Evolutionary conservation across 306 rosid species (phyloP).

Genomic region (Cucumis melo): DNA sequence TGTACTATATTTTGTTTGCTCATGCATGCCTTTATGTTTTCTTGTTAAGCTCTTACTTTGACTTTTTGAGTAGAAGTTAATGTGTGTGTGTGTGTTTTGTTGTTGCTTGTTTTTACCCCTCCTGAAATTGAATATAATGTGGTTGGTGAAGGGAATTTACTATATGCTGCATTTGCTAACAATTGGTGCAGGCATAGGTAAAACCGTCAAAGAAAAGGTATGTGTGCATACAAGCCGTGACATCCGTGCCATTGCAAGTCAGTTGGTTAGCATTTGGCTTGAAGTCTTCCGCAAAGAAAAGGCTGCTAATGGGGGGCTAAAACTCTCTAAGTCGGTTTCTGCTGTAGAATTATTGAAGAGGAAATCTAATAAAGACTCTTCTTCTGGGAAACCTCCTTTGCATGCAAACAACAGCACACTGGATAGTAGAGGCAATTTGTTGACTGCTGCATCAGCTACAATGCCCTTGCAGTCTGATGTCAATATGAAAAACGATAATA

Average conservation of each 20-base stretch:
- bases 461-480: conserved; percentile 35
- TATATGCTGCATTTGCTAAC: conserved; percentile 14
- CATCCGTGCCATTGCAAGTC: conserved; percentile 96
- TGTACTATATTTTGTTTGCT: neutral
- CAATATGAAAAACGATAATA: conserved; percentile 33
- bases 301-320: conserved; percentile 69
- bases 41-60: neutral
- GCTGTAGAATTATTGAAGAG: conserved; percentile 53
- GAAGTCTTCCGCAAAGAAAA: conserved; percentile 95
- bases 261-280: conserved; percentile 95
- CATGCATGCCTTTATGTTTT: neutral
- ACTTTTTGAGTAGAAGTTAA: neutral
- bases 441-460: conserved; percentile 37
- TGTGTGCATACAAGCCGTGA: conserved; percentile 99
- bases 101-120: too few species aligned
- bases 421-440: conserved; percentile 46
- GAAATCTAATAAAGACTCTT: conserved; percentile 49
- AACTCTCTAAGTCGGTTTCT: conserved; percentile 51
- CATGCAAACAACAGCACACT: conserved; percentile 37
- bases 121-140: neutral
- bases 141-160: neutral
- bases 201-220: conserved; percentile 95
- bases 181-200: conserved; percentile 71
- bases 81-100: neutral
- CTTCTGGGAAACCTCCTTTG: conserved; percentile 75